Conservation (phyloP, 352 stramenopile species). For the Pythium volutum region DNA sequence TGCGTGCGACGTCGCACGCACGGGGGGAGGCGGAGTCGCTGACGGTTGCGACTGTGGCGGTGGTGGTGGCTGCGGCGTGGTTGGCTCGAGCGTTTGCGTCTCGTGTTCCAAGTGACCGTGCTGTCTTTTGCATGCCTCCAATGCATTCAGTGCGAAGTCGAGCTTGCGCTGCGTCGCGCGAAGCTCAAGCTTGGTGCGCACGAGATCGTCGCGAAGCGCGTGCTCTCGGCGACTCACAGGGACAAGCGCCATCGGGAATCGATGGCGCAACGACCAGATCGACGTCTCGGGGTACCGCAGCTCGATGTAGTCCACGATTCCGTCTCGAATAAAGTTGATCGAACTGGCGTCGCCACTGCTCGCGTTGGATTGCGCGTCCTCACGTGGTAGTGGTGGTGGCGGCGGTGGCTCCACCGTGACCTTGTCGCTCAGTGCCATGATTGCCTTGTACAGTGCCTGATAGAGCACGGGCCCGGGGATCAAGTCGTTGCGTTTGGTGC, state of each 20-base stretch:
- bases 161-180: neutral
- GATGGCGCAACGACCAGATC: neutral
- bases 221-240: neutral
- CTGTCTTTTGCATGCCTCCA: slow-evolving; percentile 1
- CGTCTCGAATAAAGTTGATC: slow-evolving; percentile 10
- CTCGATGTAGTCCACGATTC: neutral
- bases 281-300: neutral
- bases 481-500: neutral
- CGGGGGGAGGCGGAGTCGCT: no score
- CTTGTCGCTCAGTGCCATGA: neutral
- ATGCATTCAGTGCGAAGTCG: neutral
- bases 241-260: neutral
- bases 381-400: neutral
- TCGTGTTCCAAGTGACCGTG: slow-evolving; percentile 3
- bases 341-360: slow-evolving; percentile 1
- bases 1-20: no score
- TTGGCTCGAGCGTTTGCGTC: no score
- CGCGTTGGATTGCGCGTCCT: neutral
- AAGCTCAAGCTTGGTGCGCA: neutral
- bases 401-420: neutral
- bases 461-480: neutral
- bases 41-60: no score
- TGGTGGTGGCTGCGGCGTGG: no score
- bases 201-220: neutral
- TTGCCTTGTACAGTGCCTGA: neutral